A percentile compares a stretch with the other conserved stretches of the same genome.
Conservation (phyloP, 768 basidiomycete species). For the Calocera viscosa region DNA sequence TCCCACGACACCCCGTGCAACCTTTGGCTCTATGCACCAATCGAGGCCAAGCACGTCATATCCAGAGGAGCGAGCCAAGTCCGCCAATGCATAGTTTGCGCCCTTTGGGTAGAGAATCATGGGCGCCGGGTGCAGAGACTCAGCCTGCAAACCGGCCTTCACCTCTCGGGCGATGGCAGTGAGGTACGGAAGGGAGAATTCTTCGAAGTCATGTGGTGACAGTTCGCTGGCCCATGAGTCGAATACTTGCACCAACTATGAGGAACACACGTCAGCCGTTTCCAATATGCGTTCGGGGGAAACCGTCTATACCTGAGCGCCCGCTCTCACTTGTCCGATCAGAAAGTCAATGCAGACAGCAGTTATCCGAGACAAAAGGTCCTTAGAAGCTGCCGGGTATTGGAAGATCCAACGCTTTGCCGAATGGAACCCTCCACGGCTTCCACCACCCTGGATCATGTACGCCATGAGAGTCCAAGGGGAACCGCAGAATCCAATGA, state of each 20-base stretch:
- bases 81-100: conserved; percentile 56
- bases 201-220: conserved; percentile 70
- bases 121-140: conserved; percentile 48
- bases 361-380: conserved; percentile 66
- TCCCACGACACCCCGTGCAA: conserved; percentile 51
- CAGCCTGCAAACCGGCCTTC: conserved; percentile 41
- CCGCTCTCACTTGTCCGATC: conserved; percentile 85
- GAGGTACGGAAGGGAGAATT: conserved; percentile 73
- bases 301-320: conserved; percentile 63
- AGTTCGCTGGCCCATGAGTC: conserved; percentile 95
- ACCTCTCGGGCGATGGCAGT: conserved; percentile 60
- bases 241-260: conserved; percentile 86
- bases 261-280: not conserved
- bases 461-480: conserved; percentile 98
- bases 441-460: conserved; percentile 95
- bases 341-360: conserved; percentile 80
- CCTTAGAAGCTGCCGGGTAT: conserved; percentile 71
- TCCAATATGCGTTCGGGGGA: not conserved
- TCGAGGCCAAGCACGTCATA: conserved; percentile 88
- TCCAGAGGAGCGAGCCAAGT: conserved; percentile 48
- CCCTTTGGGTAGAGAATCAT: conserved; percentile 95
- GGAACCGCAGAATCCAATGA: conserved; percentile 94
- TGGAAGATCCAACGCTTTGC: conserved; percentile 91
- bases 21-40: conserved; percentile 73
- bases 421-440: conserved; percentile 70